Conservation (phyloP, 73 alveolate species). For the Blepharisma japonicum region DNA sequence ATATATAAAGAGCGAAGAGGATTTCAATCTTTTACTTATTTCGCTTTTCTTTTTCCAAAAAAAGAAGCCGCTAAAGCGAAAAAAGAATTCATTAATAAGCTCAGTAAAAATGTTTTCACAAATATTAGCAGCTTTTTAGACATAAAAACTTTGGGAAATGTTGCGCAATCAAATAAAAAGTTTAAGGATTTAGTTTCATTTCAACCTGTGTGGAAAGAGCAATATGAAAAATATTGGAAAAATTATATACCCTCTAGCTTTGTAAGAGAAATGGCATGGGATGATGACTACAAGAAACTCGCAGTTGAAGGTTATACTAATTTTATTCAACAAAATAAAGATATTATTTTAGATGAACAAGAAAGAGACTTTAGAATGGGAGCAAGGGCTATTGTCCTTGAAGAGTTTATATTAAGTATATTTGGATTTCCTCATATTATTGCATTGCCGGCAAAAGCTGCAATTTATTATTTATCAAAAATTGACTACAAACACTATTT, state of each 20-base stretch:
- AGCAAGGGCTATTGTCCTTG: constrained; percentile 13
- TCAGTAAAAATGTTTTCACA: constrained; percentile 1
- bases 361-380: constrained; percentile 30
- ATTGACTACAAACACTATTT: background rate
- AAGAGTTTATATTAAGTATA: constrained; percentile 28
- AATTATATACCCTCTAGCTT: background rate
- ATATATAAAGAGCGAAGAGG: constrained; percentile 20
- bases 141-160: background rate
- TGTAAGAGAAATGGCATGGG: background rate
- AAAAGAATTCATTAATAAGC: background rate
- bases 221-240: constrained; percentile 33
- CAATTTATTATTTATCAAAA: background rate
- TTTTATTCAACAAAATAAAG: background rate
- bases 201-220: constrained; percentile 21
- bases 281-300: constrained; percentile 11
- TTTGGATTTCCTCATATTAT: constrained; percentile 28
- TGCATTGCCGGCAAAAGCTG: constrained; percentile 21
- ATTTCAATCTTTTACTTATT: background rate
- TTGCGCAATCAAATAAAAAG: background rate
- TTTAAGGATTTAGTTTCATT: background rate
- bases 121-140: constrained; percentile 3
- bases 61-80: background rate
- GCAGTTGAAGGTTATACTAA: background rate
- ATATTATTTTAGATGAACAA: constrained; percentile 26
- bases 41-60: background rate